These are phyloP conservation scores for Neoboletus subvelutipes DNA, from an alignment of 768 basidiomycete genomes.

Conservation along the genomic window DNA sequence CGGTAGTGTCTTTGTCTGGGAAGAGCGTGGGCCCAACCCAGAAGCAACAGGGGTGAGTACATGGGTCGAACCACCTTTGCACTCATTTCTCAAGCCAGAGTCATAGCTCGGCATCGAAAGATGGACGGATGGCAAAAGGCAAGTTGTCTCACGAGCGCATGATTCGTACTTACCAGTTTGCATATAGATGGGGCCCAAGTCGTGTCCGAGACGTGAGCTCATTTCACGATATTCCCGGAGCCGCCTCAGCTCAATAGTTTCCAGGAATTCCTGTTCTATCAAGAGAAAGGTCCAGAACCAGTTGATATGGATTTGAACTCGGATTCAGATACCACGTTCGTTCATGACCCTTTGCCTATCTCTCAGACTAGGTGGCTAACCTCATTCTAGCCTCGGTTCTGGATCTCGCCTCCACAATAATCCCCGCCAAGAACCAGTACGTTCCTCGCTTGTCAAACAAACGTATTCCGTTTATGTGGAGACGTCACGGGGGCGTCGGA, in stretches of 20 bases:
- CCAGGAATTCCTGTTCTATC: constrained; percentile 77
- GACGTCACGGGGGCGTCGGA: constrained; percentile 62
- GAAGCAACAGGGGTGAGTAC: constrained; percentile 63
- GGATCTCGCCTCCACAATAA: constrained; percentile 29
- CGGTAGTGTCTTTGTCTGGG: constrained; percentile 81
- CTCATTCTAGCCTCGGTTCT: constrained; percentile 28
- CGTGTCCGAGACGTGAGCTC: constrained; percentile 68
- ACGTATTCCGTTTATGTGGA: constrained; percentile 78
- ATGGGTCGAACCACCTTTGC: constrained; percentile 3
- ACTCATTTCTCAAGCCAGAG: constrained; percentile 4
- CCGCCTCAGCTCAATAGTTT: constrained; percentile 1
- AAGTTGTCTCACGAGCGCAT: constrained; percentile 1
- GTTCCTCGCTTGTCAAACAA: constrained; percentile 68
- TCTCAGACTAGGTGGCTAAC: constrained; percentile 6
- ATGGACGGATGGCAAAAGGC: constrained; percentile 73
- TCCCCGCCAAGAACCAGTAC: constrained; percentile 29
- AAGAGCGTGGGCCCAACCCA: constrained; percentile 68
- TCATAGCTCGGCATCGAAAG: constrained; percentile 70
- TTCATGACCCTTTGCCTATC: constrained; percentile 3
- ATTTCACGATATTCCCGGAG: not conserved
- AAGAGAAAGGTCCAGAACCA: constrained; percentile 60
- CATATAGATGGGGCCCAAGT: constrained; percentile 69
- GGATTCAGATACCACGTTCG: constrained; percentile 52
- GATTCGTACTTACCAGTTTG: not conserved
- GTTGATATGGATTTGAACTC: constrained; percentile 48